Evolutionary conservation across 2,329 filamentous ascomycete species (phyloP).

Genomic region (Claviceps pusilla): DNA sequence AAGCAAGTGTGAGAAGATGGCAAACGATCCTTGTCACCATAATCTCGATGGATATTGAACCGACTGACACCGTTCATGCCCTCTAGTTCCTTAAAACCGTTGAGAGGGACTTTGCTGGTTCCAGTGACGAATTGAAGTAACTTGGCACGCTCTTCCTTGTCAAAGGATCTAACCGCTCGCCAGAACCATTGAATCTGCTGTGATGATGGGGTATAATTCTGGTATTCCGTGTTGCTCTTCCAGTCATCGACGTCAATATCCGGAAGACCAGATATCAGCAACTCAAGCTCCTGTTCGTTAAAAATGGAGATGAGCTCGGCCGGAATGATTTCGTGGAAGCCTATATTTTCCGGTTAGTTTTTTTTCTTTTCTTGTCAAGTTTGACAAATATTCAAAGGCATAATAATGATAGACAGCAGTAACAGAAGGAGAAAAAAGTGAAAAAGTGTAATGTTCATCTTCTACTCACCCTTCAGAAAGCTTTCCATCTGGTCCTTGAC

Average conservation of each 20-base stretch:
- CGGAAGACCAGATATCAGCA: constrained; percentile 89
- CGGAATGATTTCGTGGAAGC: constrained; percentile 97
- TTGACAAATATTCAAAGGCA: not conserved
- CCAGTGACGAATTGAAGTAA: constrained; percentile 95
- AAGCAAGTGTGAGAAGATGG: constrained; percentile 98
- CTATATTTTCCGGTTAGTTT: constrained; percentile 27
- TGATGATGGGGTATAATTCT: constrained; percentile 89
- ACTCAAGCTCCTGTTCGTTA: constrained; percentile 92
- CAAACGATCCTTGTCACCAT: constrained; percentile 87
- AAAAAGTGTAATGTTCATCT: no score
- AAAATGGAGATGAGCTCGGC: constrained; percentile 91
- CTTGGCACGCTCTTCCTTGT: constrained; percentile 97
- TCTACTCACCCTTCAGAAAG: constrained; percentile 63
- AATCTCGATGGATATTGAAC: constrained; percentile 98
- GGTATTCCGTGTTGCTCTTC: constrained; percentile 98
- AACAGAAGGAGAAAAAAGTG: no score
- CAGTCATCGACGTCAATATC: constrained; percentile 98
- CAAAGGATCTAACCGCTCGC: constrained; percentile 90
- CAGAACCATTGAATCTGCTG: constrained; percentile 99
- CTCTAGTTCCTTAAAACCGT: constrained; percentile 97
- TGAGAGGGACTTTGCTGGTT: constrained; percentile 93
- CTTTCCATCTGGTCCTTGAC: constrained; percentile 89
- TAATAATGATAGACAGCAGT: not conserved
- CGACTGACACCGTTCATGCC: constrained; percentile 97
- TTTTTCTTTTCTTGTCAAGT: not conserved